Evolutionary conservation across 75 land plant species (phyloP), one percentile per base, ranked within the genome.

Genomic region (Selaginella moellendorffii): DNA sequence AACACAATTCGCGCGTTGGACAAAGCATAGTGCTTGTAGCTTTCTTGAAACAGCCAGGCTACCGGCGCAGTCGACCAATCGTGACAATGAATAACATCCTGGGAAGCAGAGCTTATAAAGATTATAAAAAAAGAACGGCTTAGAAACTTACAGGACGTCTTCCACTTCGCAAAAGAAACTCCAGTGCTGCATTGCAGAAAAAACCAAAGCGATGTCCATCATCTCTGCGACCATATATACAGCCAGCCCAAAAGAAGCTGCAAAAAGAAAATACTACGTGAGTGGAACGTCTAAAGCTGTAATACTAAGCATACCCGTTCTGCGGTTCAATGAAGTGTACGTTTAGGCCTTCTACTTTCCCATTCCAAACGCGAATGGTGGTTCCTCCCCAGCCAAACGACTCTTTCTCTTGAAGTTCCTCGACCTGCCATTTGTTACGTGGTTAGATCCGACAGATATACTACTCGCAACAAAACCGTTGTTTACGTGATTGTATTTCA

Each of bases 141-240:
- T 36, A 65, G 27, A 2, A 8, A 72, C 87, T 85, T 78, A 89
- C 96, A 53, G 87, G 90, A 65, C 78, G 83, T 65, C 54, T 72
- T 70, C 91, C 91, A 75, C 73, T 76, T 74, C 79, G 87, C 12
- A 65, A 77, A 2, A 86, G 71, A 69, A 71, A 89, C 54, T 89
- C 91, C 27, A 89, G 85, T 21, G 96, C 80, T 26, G 96, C 84
- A 67, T 80, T 80, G 31, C 87, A 89, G 59, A 89, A 89, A 77
- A 86, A 86, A 56, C 70, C 81, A 72, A 89, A 89, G 53, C 91
- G 74, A 21, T 83, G 70, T 27, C 75, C 95, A 74, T 86, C 91
- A 74, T 89, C 81, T 2, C 62, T 72, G 27, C 85, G 69, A 5
- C 96, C 96, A 74, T 89, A 89, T 67, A 89, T 72, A 62, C 86